phyloP scores from a whole-genome alignment of 2,329 filamentous ascomycete species.

The Cordyceps javanica region DNA sequence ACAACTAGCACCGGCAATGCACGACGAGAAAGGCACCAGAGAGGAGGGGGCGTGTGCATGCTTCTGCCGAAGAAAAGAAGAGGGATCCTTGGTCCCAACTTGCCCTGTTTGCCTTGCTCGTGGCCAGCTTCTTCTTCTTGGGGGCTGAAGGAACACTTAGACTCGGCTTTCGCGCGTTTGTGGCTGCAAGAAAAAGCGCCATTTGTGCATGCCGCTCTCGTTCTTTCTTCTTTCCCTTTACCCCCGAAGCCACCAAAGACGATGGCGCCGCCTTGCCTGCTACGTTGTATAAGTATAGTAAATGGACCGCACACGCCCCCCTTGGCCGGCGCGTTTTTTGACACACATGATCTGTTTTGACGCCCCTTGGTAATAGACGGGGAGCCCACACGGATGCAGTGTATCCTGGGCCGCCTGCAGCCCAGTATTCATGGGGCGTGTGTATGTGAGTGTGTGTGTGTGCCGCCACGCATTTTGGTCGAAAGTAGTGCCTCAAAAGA shows the following conservation, averaged over 20 bases:
- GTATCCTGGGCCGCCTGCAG: not conserved
- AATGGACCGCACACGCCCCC: not conserved
- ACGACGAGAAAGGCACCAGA: not conserved
- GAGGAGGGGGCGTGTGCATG: constrained; percentile 2
- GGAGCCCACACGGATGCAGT: not conserved
- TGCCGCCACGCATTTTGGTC: not conserved
- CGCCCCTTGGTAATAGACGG: not conserved
- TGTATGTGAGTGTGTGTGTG: not conserved
- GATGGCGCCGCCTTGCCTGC: not conserved
- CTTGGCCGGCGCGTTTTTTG: not conserved
- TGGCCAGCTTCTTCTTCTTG: not conserved
- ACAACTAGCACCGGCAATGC: not conserved
- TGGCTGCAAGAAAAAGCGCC: not conserved
- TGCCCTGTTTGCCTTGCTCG: not conserved
- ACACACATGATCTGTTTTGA: constrained; percentile 1
- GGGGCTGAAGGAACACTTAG: not conserved
- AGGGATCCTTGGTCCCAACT: not conserved
- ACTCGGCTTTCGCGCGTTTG: constrained; percentile 6
- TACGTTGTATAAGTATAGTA: not conserved
- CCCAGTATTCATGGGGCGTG: not conserved
- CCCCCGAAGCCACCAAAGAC: not conserved
- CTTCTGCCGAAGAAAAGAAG: not conserved
- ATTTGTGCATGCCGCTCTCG: not conserved
- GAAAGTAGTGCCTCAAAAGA: not conserved
- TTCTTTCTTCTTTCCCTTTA: no score